A percentile compares a stretch with the other conserved stretches of the same genome.
phyloP scores from a whole-genome alignment of 192 early-diverging fungal genomes.

The Backusella sp. region DNA sequence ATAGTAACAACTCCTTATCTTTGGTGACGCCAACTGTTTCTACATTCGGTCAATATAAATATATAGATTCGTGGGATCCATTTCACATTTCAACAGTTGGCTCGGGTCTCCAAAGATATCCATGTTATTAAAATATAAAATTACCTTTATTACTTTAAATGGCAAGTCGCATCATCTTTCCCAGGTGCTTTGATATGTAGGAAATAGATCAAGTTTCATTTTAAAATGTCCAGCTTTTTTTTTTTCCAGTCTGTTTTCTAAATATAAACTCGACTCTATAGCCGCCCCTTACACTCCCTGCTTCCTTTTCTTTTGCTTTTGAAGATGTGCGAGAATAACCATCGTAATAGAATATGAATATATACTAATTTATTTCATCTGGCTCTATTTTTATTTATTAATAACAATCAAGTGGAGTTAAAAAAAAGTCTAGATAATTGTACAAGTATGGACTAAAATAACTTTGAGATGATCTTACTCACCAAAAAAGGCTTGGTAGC shows the following conservation, averaged over 20 bases:
- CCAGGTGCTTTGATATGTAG: neutral
- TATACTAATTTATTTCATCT: neutral
- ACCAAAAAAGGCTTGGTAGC: neutral
- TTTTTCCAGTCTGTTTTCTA: neutral
- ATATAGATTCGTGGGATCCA: neutral
- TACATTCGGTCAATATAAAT: neutral
- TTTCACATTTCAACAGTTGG: neutral
- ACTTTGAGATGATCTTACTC: neutral
- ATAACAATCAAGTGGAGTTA: constrained; percentile 3
- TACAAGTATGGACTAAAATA: neutral
- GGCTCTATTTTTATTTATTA: neutral
- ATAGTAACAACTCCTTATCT: neutral
- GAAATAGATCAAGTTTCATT: neutral
- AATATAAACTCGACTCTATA: neutral
- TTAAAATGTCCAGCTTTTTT: neutral
- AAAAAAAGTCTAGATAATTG: constrained; percentile 5
- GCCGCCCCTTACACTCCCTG: neutral
- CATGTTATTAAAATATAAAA: neutral
- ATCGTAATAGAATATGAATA: neutral
- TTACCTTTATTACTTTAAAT: constrained; percentile 5
- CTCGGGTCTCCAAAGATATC: neutral
- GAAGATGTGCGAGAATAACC: neutral
- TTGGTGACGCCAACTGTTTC: neutral
- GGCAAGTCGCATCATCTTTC: neutral
- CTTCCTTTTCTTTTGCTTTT: neutral